Base-by-base conservation (phyloP, 148 eudicot genomes). In the Camellia lanceoleosa region DNA sequence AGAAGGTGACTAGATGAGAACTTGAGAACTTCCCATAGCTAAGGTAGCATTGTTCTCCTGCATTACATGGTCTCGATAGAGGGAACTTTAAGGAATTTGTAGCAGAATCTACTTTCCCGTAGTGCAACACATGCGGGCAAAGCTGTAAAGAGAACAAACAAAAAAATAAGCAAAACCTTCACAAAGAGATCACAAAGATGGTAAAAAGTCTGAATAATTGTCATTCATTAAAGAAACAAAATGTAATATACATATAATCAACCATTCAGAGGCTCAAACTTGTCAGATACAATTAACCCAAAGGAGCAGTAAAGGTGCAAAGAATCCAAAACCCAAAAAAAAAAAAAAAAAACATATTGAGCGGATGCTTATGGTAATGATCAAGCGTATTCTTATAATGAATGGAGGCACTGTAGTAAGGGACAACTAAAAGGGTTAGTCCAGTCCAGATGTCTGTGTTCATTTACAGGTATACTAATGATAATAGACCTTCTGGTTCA, bases 21-120 rank as follows among this genome's bases (percentile, higher is more conserved):
- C 89, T 94, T 73, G 99, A 89, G 38, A 89, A 86, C 76, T 88
- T 91, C 78, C 99, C 99, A 64, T 96, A 96, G 83, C 97, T 92
- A 68, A 93, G 91, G 80, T 78, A 93, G 81, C 98, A 93, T 78
- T 96, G 92, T 73, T 96, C 92, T n/a, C 98, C 98, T 15, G 87
- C 88, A 82, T 85, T 83, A 85, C 99, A 96, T 9, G 97, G 90
- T 79, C 95, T 90, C 74, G 95, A 87, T 41, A 96, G 77, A 69
- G 93, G 94, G 76, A 96, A 96, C 65, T 87, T 91, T 76, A 96
- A 82, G 38, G 90, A 85, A 79, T 89, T 84, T 71, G 97, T 86
- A 73, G 83, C 82, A 71, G 88, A 69, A 77, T 96, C 94, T 47
- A 91, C 87, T 88, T 87, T 91, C n/a, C 99, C 95, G 81, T 92